phyloP scores from a whole-genome alignment of 78 protist species.

The Dictyostelium firmibasis region DNA sequence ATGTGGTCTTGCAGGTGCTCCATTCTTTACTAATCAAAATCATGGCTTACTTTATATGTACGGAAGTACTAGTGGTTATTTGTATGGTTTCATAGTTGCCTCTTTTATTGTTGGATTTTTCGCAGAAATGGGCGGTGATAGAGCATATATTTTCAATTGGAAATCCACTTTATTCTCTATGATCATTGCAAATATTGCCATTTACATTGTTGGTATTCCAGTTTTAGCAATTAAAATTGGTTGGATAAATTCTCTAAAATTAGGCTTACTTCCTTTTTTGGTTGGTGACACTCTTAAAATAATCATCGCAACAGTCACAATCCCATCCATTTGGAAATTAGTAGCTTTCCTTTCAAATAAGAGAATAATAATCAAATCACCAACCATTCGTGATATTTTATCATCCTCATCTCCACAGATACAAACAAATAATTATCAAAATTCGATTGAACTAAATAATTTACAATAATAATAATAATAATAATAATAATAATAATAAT shows the following conservation, averaged over 20 bases:
- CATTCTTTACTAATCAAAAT: constrained; percentile 23
- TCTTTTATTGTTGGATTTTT: constrained; percentile 30
- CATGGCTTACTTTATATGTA: neutral
- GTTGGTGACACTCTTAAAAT: constrained; percentile 42
- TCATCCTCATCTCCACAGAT: neutral
- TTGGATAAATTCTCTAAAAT: neutral
- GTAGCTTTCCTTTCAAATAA: constrained; percentile 18
- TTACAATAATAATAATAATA: neutral
- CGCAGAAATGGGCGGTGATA: constrained; percentile 31
- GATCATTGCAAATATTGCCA: constrained; percentile 11
- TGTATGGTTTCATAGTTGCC: constrained; percentile 37
- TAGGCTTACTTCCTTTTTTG: constrained; percentile 27
- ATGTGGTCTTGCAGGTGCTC: constrained; percentile 49
- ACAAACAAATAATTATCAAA: neutral
- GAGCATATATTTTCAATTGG: constrained; percentile 44
- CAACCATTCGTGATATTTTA: neutral
- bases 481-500: too few species aligned
- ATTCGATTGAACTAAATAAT: neutral
- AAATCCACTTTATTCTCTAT: constrained; percentile 25
- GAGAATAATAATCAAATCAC: neutral
- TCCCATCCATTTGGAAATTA: constrained; percentile 51
- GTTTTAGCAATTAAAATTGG: constrained; percentile 18
- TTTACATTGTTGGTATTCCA: constrained; percentile 45
- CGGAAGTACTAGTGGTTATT: constrained; percentile 40
- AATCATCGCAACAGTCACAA: neutral